Conservation (phyloP, 768 basidiomycete genomes). For the Tulasnella calospora region DNA sequence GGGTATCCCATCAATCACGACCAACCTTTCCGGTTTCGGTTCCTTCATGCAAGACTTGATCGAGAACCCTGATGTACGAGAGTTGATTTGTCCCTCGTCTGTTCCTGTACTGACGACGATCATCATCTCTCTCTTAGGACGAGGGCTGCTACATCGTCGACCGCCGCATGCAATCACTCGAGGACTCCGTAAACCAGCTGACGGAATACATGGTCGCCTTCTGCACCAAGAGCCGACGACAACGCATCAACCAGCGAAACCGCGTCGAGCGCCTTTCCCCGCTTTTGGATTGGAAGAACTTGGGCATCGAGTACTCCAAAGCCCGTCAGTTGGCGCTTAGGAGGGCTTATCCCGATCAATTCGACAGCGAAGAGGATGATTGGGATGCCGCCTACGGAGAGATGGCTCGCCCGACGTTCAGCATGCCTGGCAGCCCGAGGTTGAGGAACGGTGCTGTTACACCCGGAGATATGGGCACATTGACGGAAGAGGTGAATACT, state of each 20-base stretch:
- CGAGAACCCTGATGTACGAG: conserved; percentile 63
- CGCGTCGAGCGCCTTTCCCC: conserved; percentile 92
- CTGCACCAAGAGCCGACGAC: conserved; percentile 78
- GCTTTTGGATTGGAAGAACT: conserved; percentile 95
- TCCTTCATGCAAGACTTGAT: conserved; percentile 99
- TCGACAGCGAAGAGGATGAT: conserved; percentile 58
- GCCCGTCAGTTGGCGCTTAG: conserved; percentile 85
- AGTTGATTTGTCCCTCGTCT: conserved; percentile 10
- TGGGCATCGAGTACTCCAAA: conserved; percentile 96
- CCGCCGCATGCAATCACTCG: conserved; percentile 79
- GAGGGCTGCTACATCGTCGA: conserved; percentile 98
- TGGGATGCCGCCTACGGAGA: conserved; percentile 41
- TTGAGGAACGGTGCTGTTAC: conserved; percentile 77
- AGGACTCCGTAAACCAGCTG: conserved; percentile 72
- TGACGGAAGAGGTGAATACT: conserved; percentile 68
- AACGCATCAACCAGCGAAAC: conserved; percentile 98
- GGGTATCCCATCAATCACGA: conserved; percentile 97
- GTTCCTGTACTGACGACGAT: conserved; percentile 22
- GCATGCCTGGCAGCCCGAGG: conserved; percentile 83
- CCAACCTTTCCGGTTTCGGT: conserved; percentile 96
- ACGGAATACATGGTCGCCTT: conserved; percentile 71
- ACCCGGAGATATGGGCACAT: conserved; percentile 86
- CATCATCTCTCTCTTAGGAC: conserved; percentile 40
- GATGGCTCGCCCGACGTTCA: conserved; percentile 49
- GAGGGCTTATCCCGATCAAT: conserved; percentile 92